A percentile compares a stretch with the other conserved stretches of the same genome.
These are phyloP conservation scores for Jaminaea rosea DNA, from an alignment of 1,284 basidiomycete genomes.

Conservation along the genomic window DNA sequence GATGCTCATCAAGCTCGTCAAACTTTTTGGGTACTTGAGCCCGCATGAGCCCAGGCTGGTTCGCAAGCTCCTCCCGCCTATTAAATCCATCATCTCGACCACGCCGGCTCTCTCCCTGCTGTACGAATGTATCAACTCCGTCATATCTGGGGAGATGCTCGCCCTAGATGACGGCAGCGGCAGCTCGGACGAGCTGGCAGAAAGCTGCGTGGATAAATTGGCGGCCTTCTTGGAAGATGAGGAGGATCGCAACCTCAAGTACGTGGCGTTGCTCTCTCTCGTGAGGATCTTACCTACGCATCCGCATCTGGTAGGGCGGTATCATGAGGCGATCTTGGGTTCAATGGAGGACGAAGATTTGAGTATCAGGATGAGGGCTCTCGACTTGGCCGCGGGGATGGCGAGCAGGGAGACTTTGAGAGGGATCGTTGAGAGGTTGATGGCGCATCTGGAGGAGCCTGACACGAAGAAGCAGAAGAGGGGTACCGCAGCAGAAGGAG, in stretches of 20 bases:
- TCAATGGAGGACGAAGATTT: conserved; percentile 89
- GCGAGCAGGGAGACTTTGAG: conserved; percentile 72
- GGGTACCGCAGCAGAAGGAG: conserved; percentile 31
- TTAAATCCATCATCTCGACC: conserved; percentile 87
- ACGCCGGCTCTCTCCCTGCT: conserved; percentile 90
- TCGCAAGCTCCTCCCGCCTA: conserved; percentile 82
- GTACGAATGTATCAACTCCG: conserved; percentile 97
- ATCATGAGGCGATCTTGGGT: conserved; percentile 81
- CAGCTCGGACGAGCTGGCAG: conserved; percentile 72
- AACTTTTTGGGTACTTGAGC: conserved; percentile 55
- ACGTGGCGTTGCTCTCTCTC: conserved; percentile 88
- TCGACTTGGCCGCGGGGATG: conserved; percentile 88
- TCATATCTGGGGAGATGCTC: conserved; percentile 94
- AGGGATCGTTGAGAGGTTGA: conserved; percentile 74
- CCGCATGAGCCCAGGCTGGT: conserved; percentile 87
- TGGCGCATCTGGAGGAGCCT: conserved; percentile 76
- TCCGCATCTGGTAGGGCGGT: conserved; percentile 78
- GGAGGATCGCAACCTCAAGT: conserved; percentile 88
- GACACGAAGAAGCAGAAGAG: conserved; percentile 50
- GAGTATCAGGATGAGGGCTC: conserved; percentile 85
- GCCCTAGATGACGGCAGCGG: conserved; percentile 21
- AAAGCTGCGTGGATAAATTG: conserved; percentile 84
- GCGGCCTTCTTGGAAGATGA: conserved; percentile 83
- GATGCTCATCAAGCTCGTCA: conserved; percentile 99
- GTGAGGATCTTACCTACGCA: conserved; percentile 91